These are phyloP conservation scores for Eucalyptus sp. DNA, from an alignment of 345 rosid genomes.

Conservation along the genomic window DNA sequence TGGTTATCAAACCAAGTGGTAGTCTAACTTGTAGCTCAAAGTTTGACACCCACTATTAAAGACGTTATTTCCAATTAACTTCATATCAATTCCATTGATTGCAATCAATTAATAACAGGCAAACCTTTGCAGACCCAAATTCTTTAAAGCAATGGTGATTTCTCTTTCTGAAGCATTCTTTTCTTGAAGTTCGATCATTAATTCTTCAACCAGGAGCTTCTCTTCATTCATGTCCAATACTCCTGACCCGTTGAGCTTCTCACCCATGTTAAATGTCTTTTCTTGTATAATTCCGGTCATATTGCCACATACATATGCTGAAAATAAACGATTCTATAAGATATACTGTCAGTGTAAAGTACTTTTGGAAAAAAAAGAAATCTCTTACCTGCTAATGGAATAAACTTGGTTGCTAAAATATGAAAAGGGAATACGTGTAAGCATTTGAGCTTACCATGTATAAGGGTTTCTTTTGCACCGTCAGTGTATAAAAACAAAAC, in stretches of 20 bases:
- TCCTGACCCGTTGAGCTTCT: neutral
- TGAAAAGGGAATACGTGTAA: neutral
- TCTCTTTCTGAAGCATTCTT: neutral
- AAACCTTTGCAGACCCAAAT: conserved; percentile 5
- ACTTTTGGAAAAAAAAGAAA: neutral
- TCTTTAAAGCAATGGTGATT: conserved; percentile 1
- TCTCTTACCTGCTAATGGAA: neutral
- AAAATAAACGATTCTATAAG: neutral
- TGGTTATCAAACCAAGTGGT: neutral
- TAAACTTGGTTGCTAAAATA: neutral
- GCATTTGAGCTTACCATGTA: neutral
- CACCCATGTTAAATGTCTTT: neutral
- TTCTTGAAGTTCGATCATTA: neutral
- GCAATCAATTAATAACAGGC: neutral
- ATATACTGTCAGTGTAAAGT: neutral
- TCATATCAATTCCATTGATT: neutral
- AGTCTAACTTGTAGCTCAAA: neutral
- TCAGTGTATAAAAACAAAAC: no score
- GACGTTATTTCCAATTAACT: neutral
- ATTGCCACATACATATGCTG: conserved; percentile 18
- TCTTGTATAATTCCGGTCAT: neutral
- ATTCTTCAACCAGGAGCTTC: neutral
- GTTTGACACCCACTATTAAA: neutral
- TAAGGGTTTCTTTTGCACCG: neutral
- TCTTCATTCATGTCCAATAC: conserved; percentile 2